phyloP scores from a whole-genome alignment of 148 eudicot genomes.

The Pouteria glomerata region DNA sequence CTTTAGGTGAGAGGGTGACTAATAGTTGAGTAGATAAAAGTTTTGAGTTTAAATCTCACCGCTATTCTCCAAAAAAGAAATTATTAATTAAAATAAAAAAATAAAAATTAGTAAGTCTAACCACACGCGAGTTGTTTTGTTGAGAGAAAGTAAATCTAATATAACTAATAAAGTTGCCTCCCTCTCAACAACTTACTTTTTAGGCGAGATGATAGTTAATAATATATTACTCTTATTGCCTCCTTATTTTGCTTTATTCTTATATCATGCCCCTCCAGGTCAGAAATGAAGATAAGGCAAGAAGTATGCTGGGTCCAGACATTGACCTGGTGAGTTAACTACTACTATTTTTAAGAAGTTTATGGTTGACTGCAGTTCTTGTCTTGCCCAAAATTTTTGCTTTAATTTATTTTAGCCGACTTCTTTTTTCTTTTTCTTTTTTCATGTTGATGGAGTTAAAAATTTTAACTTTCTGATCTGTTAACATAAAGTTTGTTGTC shows the following conservation, averaged over 20 bases:
- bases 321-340: conserved; percentile 66
- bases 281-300: conserved; percentile 94
- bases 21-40: no score
- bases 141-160: no score
- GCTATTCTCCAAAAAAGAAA: no score
- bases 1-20: no score
- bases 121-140: no score
- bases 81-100: no score
- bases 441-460: background rate
- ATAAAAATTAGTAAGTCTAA: no score
- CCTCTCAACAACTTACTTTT: no score
- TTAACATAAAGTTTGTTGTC: background rate
- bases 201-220: no score
- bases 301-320: conserved; percentile 80
- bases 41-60: no score
- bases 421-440: background rate
- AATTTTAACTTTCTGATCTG: no score
- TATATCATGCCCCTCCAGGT: conserved; percentile 44
- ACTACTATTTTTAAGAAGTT: background rate
- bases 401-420: background rate
- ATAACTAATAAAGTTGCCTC: no score
- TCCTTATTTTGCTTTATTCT: background rate
- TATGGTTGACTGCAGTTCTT: background rate
- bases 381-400: background rate
- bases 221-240: background rate